Evolutionary conservation across 106 monocot genomes (phyloP), one percentile per base, ranked within the genome.

Genomic region (Allium sativum): DNA sequence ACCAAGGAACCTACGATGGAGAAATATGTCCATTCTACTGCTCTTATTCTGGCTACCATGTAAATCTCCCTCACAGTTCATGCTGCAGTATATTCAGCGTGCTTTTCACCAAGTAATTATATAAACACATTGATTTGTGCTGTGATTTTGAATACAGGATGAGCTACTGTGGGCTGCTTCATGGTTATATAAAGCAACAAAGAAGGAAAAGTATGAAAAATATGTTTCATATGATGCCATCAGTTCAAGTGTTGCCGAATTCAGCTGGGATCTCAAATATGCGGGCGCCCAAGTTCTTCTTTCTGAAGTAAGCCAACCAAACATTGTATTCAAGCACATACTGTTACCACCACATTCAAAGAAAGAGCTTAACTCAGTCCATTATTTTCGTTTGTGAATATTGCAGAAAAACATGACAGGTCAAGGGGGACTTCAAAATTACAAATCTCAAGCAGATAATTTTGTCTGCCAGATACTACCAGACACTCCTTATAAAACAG

Each of bases 21-120:
- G 96, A 98, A 66, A n/a, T n/a, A n/a, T 88, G 88, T 55, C 91
- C 96, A 19, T 87, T 91, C 84, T 98, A 98, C 68, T 98, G 87
- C 68, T 98, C 91, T 64, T 91, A 69, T 42, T 98, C 96, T 10
- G 96, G 96, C 56, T 88, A 80, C 65, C 72, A 92, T 70, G 96
- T 98, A 76, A 54, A 40, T 44, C 48, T 52, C 22, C 48, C 52
- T 56, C 62, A 59, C 42, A 61, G 44, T 31, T 48, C 17, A 59
- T 60, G 40, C 40, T 7, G 14, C 18, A 12, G 6, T 31, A 1
- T 31, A 31, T 31, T 31, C 31, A 31, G 31, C 5, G 5, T 31
- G 5, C 31, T 31, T 31, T 31, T 31, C 31, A 31, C 31, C 31
- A 31, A 56, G 1, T 14, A 22, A 6, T 55, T 55, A 15, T 14